These are phyloP conservation scores for Spizellomyces sp. DNA, from an alignment of 192 early-diverging fungal genomes.

Conservation along the genomic window DNA sequence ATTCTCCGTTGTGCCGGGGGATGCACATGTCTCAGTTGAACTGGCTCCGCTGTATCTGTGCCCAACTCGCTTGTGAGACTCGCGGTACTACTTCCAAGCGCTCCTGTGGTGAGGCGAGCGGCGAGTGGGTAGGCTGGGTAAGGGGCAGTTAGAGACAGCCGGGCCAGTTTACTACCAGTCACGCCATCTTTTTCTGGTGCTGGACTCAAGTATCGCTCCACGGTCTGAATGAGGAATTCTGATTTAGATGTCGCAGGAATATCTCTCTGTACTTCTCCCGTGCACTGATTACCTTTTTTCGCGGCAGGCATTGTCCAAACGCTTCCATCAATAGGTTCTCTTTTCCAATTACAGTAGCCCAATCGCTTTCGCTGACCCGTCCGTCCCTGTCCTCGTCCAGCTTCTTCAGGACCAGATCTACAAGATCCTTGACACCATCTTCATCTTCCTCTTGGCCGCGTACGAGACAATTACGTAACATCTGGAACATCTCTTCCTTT, in stretches of 20 bases:
- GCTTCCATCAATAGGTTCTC: constrained; percentile 61
- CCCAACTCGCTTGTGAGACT: constrained; percentile 20
- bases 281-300: constrained; percentile 31
- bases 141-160: background rate
- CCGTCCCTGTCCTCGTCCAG: constrained; percentile 64
- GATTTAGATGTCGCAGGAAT: background rate
- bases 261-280: background rate
- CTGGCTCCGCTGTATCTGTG: constrained; percentile 19
- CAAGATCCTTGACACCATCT: constrained; percentile 65
- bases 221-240: background rate
- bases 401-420: constrained; percentile 62
- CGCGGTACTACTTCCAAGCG: constrained; percentile 13
- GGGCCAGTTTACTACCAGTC: background rate
- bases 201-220: constrained; percentile 10
- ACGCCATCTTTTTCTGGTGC: background rate
- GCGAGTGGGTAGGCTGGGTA: background rate
- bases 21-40: background rate
- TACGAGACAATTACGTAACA: constrained; percentile 62
- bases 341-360: constrained; percentile 55
- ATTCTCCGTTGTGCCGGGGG: no score
- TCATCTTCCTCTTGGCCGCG: constrained; percentile 62
- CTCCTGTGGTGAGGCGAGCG: background rate
- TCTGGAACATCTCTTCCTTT: constrained; percentile 69
- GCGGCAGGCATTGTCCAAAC: constrained; percentile 62
- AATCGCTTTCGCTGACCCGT: constrained; percentile 60